Evolutionary conservation across 805 yeast genomes (phyloP), one percentile per base, ranked within the genome.

Genomic region (Candida caryicola): DNA sequence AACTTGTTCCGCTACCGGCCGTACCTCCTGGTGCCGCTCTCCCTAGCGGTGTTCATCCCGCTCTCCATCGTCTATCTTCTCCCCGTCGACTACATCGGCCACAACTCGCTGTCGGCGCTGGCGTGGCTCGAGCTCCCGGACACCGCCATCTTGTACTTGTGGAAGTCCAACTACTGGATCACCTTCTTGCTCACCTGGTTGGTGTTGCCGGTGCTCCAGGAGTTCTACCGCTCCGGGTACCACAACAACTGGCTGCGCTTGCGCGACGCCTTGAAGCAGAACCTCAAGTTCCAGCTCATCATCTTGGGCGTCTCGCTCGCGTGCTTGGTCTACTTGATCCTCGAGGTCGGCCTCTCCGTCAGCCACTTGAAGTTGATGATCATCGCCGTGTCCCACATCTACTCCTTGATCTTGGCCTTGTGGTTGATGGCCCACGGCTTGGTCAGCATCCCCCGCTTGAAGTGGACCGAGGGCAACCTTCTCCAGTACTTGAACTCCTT

Each of bases 371-470:
- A 81, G 55, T 71, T 81, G 21, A 71, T 87, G 60, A 70, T 83
- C 14, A 82, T 87, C 44, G 90, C 93, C 0, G 51, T 84, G 8
- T 77, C 93, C 1, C 93, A 87, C 55, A 79, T 83, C 15, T 87
- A 86, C 56, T 76, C 95, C 0, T 68, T 87, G 52, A 68, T 82
- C 2, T 52, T 87, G 23, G 89, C 91, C 2, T 71, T 85, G 16
- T 85, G 93, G 91, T 63, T 87, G 41, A 79, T 87, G 85, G 85
- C 91, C 2, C 90, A 86, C 57, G 95, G 95, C 0, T 60, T 85
- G 34, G 74, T 85, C 13, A 71, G 74, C 31, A 67, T 85, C 2
- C 95, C 95, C 0, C 69, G 85, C 40, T 57, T 42, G 40, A 63
- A 43, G 57, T 74, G 55, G 73, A 54, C 47, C 17, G 62, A 59